phyloP scores from a whole-genome alignment of 1,139 yeast genomes.

The Sugiyamaella neomexicana region DNA sequence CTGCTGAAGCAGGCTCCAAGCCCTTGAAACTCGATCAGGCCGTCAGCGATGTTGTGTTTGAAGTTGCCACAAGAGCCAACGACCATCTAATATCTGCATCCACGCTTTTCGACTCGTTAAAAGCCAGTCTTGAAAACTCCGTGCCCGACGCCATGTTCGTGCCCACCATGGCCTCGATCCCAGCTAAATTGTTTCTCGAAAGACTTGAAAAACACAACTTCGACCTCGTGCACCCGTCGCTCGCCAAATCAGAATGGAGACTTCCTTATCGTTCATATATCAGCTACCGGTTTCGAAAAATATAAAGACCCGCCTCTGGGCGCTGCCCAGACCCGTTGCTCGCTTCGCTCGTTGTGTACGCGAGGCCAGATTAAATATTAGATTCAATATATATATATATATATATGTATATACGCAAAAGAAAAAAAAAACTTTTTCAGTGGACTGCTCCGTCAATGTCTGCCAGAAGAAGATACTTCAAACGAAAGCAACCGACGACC shows the following conservation, averaged over 20 bases:
- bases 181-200: constrained; percentile 61
- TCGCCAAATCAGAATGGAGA: constrained; percentile 65
- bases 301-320: constrained; percentile 4
- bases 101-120: constrained; percentile 48
- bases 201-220: constrained; percentile 64
- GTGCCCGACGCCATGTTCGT: constrained; percentile 67
- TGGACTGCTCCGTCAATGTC: not conserved
- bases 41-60: constrained; percentile 63
- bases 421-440: constrained; percentile 1
- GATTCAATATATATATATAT: constrained; percentile 17
- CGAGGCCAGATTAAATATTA: not conserved
- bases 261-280: constrained; percentile 66
- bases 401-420: constrained; percentile 35
- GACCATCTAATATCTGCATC: constrained; percentile 76
- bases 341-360: constrained; percentile 1
- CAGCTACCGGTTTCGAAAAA: constrained; percentile 44
- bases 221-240: constrained; percentile 53
- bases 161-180: constrained; percentile 65
- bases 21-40: constrained; percentile 24
- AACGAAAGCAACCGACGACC: constrained; percentile 52
- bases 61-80: constrained; percentile 72
- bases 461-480: constrained; percentile 19
- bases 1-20: not conserved
- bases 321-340: not conserved
- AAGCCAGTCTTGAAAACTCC: constrained; percentile 37